Conservation (phyloP, 768 basidiomycete genomes). For the Boletus subparvulus region DNA sequence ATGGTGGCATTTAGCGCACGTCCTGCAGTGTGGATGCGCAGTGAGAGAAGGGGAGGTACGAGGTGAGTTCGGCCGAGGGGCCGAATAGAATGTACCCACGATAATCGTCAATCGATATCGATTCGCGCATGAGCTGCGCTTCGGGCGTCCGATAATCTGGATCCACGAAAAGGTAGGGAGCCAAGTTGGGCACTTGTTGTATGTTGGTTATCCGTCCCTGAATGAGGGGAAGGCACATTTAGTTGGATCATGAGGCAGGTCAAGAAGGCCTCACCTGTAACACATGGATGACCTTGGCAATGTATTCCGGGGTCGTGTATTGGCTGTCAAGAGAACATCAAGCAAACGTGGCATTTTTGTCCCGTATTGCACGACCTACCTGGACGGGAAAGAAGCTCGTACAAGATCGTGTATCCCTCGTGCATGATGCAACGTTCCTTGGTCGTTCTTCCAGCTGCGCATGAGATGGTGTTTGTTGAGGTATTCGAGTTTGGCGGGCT, state of each 20-base stretch:
- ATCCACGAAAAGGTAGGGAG: conserved; percentile 76
- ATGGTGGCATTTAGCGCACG: conserved; percentile 9
- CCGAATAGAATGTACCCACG: conserved; percentile 33
- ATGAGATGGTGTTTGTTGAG: conserved; percentile 87
- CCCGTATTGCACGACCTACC: conserved; percentile 35
- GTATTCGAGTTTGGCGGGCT: conserved; percentile 76
- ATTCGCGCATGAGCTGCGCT: conserved; percentile 51
- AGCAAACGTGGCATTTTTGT: background rate
- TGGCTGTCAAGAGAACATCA: conserved; percentile 31
- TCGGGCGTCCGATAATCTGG: conserved; percentile 59
- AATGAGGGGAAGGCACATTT: background rate
- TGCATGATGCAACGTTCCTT: conserved; percentile 55
- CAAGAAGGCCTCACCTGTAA: conserved; percentile 47
- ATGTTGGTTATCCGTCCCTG: conserved; percentile 72
- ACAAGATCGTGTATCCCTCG: conserved; percentile 51
- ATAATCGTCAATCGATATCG: conserved; percentile 42
- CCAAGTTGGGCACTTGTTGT: conserved; percentile 64
- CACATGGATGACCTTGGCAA: conserved; percentile 60
- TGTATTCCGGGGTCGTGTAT: conserved; percentile 54
- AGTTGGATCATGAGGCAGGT: background rate
- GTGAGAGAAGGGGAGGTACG: no score
- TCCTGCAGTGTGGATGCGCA: background rate
- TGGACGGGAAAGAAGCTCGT: conserved; percentile 57
- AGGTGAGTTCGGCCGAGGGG: background rate
- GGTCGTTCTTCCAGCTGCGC: conserved; percentile 47